phyloP scores from a whole-genome alignment of 1,139 yeast genomes.

The Kodamaea alishanica region DNA sequence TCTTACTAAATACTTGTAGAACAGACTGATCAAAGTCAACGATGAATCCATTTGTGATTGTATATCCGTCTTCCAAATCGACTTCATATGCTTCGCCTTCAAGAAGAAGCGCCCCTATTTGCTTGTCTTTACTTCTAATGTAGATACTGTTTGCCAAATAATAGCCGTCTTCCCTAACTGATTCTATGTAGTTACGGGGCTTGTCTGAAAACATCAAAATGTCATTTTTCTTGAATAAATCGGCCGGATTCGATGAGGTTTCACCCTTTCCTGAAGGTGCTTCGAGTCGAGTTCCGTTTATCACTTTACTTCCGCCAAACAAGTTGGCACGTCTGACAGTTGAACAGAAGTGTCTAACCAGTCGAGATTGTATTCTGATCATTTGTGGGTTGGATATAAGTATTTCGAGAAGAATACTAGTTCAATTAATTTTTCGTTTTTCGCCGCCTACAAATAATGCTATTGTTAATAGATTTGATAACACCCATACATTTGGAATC shows the following conservation, averaged over 20 bases:
- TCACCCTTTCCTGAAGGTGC: conserved; percentile 41
- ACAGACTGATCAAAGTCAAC: conserved; percentile 39
- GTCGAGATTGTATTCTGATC: conserved; percentile 8
- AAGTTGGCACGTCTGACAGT: conserved; percentile 9
- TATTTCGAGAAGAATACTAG: conserved; percentile 1
- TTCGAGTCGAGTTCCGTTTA: conserved; percentile 15
- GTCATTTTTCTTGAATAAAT: conserved; percentile 43
- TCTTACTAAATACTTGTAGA: conserved; percentile 48
- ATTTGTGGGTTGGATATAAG: too few relatives aligned
- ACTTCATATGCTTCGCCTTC: conserved; percentile 65
- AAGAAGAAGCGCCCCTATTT: conserved; percentile 54
- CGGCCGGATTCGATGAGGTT: conserved; percentile 45
- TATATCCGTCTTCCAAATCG: conserved; percentile 35
- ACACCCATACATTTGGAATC: too few relatives aligned
- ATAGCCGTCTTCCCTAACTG: conserved; percentile 39
- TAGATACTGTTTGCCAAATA: conserved; percentile 37
- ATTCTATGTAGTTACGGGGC: conserved; percentile 44
- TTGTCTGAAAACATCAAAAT: conserved; percentile 42
- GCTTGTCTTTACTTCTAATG: conserved; percentile 45
- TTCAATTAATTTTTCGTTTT: conserved; percentile 1
- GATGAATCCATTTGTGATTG: conserved; percentile 41
- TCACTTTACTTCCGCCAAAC: conserved; percentile 32
- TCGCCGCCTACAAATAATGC: too few relatives aligned
- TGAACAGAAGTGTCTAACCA: not conserved
- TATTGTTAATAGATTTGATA: too few relatives aligned